Conservation (phyloP, 2,329 filamentous ascomycete genomes). For the Botrytis cinerea region DNA sequence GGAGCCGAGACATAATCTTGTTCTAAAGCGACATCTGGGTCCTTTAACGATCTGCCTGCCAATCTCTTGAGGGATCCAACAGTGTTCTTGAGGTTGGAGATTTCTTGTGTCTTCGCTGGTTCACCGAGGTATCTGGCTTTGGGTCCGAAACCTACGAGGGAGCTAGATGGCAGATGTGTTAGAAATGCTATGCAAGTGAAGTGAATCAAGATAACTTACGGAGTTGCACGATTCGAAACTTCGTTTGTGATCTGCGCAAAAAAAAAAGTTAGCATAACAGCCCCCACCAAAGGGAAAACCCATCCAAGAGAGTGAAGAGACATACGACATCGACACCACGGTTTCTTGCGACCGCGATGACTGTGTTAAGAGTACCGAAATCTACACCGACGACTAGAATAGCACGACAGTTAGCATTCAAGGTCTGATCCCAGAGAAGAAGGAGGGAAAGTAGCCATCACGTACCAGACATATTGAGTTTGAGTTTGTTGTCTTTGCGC, state of each 20-base stretch:
- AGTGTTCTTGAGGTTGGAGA: constrained; percentile 99
- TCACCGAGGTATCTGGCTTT: constrained; percentile 95
- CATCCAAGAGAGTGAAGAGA: constrained; percentile 42
- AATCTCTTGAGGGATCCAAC: constrained; percentile 91
- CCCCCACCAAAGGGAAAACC: constrained; percentile 23
- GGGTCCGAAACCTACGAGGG: constrained; percentile 91
- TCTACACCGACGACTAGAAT: constrained; percentile 53
- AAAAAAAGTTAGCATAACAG: constrained; percentile 32
- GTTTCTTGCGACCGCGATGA: constrained; percentile 96
- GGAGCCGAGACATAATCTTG: constrained; percentile 85
- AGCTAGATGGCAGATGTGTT: constrained; percentile 53
- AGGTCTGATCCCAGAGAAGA: not conserved
- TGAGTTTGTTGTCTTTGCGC: constrained; percentile 15
- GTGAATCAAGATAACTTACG: constrained; percentile 67
- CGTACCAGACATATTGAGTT: constrained; percentile 19
- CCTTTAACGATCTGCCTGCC: constrained; percentile 79
- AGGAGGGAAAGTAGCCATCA: not conserved
- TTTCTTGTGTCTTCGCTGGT: constrained; percentile 96
- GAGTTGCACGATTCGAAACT: constrained; percentile 96
- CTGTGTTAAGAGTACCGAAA: constrained; percentile 95
- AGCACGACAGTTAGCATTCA: not conserved
- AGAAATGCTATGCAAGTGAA: not conserved
- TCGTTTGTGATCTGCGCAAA: constrained; percentile 86
- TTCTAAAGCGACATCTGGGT: constrained; percentile 92
- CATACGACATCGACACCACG: constrained; percentile 98